phyloP scores from a whole-genome alignment of 441 rosid species.

The Adansonia grandidieri region DNA sequence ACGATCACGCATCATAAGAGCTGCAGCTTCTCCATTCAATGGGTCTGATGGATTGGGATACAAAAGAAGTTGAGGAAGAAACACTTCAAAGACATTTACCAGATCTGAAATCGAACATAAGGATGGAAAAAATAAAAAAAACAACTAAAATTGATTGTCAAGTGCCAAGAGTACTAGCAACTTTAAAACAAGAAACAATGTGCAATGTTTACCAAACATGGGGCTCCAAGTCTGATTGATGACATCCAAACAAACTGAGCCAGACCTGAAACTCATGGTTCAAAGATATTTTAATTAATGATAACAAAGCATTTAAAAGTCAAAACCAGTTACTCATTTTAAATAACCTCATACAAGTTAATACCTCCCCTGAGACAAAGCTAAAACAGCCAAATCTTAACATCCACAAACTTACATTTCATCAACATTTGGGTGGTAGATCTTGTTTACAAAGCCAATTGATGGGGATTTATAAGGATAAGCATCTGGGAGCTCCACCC shows the following conservation, averaged over 20 bases:
- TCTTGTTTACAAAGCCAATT: slow-evolving; percentile 68
- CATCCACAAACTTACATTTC: slow-evolving; percentile 54
- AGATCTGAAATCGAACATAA: slow-evolving; percentile 55
- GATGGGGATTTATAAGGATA: slow-evolving; percentile 41
- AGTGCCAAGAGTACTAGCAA: slow-evolving; percentile 24
- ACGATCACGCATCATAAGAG: slow-evolving; percentile 87
- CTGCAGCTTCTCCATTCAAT: slow-evolving; percentile 95
- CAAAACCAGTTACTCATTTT: slow-evolving; percentile 7
- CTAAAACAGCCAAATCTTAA: slow-evolving; percentile 15
- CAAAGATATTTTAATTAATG: not conserved
- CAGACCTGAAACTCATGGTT: slow-evolving; percentile 65
- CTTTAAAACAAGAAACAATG: slow-evolving; percentile 8
- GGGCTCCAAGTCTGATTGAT: slow-evolving; percentile 98
- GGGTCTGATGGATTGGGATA: slow-evolving; percentile 95
- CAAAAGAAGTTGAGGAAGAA: slow-evolving; percentile 94
- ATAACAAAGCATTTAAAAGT: not conserved
- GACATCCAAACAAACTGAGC: slow-evolving; percentile 95
- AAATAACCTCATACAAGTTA: not conserved
- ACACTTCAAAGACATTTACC: slow-evolving; percentile 92
- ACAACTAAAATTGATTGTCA: slow-evolving; percentile 18
- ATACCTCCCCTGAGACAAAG: slow-evolving; percentile 17
- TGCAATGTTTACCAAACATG: slow-evolving; percentile 72
- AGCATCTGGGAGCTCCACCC: too few species aligned
- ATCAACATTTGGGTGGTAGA: slow-evolving; percentile 80
- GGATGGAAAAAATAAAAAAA: not conserved